phyloP scores from a whole-genome alignment of 768 basidiomycete genomes.

The Boletus pseudo-olivaceus region DNA sequence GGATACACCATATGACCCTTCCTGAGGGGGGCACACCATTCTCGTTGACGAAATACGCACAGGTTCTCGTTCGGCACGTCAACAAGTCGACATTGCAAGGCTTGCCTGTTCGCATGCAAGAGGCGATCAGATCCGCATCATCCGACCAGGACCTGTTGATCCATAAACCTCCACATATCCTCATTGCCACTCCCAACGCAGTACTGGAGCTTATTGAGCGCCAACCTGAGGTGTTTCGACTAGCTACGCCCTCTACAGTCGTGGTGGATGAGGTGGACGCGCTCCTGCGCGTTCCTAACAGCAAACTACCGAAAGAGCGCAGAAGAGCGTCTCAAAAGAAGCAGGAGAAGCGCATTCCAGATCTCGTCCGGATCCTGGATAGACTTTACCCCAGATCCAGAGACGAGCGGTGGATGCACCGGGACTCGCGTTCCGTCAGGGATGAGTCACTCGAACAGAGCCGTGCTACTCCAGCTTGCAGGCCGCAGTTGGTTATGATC shows the following conservation, averaged over 20 bases:
- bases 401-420: background rate
- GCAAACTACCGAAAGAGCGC: conserved; percentile 36
- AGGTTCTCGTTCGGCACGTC: conserved; percentile 58
- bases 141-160: conserved; percentile 37
- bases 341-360: conserved; percentile 51
- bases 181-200: conserved; percentile 72
- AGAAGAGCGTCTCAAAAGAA: conserved; percentile 38
- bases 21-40: conserved; percentile 30
- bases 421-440: background rate
- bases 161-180: conserved; percentile 54
- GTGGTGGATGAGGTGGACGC: conserved; percentile 79
- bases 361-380: conserved; percentile 58
- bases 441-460: conserved; percentile 10
- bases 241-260: conserved; percentile 50
- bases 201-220: conserved; percentile 51
- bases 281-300: conserved; percentile 50
- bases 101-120: conserved; percentile 27
- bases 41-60: conserved; percentile 44
- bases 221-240: conserved; percentile 42
- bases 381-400: conserved; percentile 45
- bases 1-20: conserved; percentile 53
- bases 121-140: conserved; percentile 24
- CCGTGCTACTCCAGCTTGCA: conserved; percentile 12
- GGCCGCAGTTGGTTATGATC: conserved; percentile 61
- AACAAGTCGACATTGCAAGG: conserved; percentile 17